Base-by-base conservation (phyloP, 1,139 yeast species). In the Wickerhamomyces sp. region DNA sequence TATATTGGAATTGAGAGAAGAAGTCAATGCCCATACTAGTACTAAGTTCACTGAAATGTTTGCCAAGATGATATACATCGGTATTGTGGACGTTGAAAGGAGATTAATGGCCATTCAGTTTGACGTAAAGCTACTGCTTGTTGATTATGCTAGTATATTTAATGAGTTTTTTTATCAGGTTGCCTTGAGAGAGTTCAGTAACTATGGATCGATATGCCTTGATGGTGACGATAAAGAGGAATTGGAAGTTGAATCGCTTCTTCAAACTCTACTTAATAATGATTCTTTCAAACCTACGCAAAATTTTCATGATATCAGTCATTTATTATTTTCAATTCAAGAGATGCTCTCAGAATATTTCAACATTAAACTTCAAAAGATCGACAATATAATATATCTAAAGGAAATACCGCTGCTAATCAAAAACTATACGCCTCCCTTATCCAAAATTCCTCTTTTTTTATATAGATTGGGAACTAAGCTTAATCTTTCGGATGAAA, bases 311-410 rank as follows among this genome's bases (percentile, higher is more conserved):
- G 46, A 52, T 12, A 39, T 44, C 1, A 37, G 64, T 0, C 38
- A 47, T 8, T 51, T 45, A 0, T 49, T 83, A 2, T 52, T 66
- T 32, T 59, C 55, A 1, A 81, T 82, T 85, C 65, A 64, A 29
- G 89, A 81, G 13, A 92, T 94, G 98, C 68, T 85, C 39, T 56
- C 63, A 9, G 97, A 90, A 49, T 92, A 94, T 52, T 92, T 89
- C 56, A 69, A 72, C 13, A 68, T 90, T 5, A 63, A 56, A 7
- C 50, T 80, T 2, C 56, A 52, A 26, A 52, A 58, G n/a, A 55
- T 47, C 3, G 40, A 53, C 2, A 58, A 54, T 0, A 61, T 60
- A 5, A 67, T 69, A 0, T 54, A 49, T 21, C 47, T 89, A 3
- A 44, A 40, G 3, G 59, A 81, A 5, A 44, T 92, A 3, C 98